phyloP scores from a whole-genome alignment of 495 filamentous ascomycete genomes.

The Talaromyces wortmannii region DNA sequence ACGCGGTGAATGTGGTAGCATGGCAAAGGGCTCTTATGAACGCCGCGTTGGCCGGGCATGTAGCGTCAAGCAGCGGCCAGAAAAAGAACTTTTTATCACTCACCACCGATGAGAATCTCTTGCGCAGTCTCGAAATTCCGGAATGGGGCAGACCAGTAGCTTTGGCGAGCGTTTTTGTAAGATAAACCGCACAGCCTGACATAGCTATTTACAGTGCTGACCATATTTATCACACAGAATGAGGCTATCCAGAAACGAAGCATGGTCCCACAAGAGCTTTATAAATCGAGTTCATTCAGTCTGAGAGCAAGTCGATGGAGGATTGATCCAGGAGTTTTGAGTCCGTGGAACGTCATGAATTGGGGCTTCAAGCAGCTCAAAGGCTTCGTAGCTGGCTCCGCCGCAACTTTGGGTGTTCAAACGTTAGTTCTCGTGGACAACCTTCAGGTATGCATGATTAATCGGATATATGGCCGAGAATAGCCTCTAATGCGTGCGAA shows the following conservation, averaged over 20 bases:
- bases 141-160: conserved; percentile 83
- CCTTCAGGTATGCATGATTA: conserved; percentile 30
- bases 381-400: conserved; percentile 42
- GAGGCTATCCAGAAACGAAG: conserved; percentile 64
- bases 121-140: conserved; percentile 62
- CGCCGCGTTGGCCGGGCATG: conserved; percentile 60
- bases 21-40: conserved; percentile 71
- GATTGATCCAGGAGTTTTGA: conserved; percentile 35
- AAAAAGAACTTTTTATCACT: conserved; percentile 51
- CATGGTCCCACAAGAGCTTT: conserved; percentile 56
- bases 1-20: conserved; percentile 72
- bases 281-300: conserved; percentile 55
- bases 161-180: conserved; percentile 67
- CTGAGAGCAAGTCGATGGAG: conserved; percentile 44
- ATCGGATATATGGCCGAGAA: conserved; percentile 2
- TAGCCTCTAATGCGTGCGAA: background rate
- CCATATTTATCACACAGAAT: conserved; percentile 22
- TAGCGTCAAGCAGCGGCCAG: conserved; percentile 15
- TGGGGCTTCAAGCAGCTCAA: conserved; percentile 75
- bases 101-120: conserved; percentile 59
- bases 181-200: conserved; percentile 9
- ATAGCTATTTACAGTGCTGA: background rate
- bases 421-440: conserved; percentile 46
- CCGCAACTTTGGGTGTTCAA: conserved; percentile 22
- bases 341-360: conserved; percentile 56